A percentile compares a stretch with the other conserved stretches of the same genome.
phyloP scores from a whole-genome alignment of 768 basidiomycete genomes.

The Hemileccinum rubropunctum region DNA sequence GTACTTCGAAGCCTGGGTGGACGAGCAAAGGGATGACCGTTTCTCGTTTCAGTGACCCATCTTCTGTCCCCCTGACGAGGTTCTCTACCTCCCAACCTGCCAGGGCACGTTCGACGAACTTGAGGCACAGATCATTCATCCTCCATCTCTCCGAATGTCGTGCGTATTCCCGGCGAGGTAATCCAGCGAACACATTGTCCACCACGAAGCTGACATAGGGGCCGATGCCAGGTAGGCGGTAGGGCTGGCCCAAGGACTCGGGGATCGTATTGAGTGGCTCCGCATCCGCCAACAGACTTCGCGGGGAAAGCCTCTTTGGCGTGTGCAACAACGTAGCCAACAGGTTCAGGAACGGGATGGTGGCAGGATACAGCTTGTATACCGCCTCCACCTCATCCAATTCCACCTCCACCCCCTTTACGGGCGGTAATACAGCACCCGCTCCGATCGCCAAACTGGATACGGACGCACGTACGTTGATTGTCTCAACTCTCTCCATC shows the following conservation, averaged over 20 bases:
- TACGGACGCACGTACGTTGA: constrained; percentile 60
- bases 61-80: constrained; percentile 57
- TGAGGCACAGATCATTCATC: constrained; percentile 80
- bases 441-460: constrained; percentile 22
- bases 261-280: constrained; percentile 74
- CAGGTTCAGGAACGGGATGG: constrained; percentile 82
- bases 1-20: constrained; percentile 87
- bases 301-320: constrained; percentile 65
- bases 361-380: constrained; percentile 80
- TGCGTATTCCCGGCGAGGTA: constrained; percentile 71
- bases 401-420: constrained; percentile 82
- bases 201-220: constrained; percentile 86
- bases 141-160: constrained; percentile 79
- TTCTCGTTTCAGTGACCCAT: constrained; percentile 50
- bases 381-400: constrained; percentile 84
- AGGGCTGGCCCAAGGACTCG: constrained; percentile 74
- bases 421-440: constrained; percentile 44
- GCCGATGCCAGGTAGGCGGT: constrained; percentile 74
- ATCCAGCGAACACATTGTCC: constrained; percentile 83
- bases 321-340: constrained; percentile 83
- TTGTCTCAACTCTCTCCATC: constrained; percentile 83
- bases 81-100: constrained; percentile 80
- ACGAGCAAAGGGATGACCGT: constrained; percentile 52
- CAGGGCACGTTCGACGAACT: constrained; percentile 81
- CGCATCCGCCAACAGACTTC: constrained; percentile 55